Conservation (phyloP, 1,139 yeast genomes). For the Kodamaea fungicola region DNA sequence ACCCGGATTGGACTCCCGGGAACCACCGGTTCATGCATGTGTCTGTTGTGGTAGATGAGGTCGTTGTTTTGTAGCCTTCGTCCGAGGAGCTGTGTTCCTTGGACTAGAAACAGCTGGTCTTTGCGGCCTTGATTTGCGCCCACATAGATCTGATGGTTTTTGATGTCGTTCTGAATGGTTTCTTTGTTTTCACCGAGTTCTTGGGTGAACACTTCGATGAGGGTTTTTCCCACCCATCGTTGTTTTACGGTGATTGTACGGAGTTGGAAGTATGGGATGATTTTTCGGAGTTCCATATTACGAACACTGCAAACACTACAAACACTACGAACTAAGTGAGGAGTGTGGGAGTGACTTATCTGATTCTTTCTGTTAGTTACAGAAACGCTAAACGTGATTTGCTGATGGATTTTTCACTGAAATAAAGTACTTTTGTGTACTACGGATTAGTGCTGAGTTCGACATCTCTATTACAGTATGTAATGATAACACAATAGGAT, state of each 20-base stretch:
- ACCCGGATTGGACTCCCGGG: constrained; percentile 20
- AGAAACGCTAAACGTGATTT: no score
- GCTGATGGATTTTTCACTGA: no score
- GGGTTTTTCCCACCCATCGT: constrained; percentile 47
- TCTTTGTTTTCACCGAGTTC: constrained; percentile 43
- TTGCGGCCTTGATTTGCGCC: constrained; percentile 25
- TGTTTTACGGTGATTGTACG: constrained; percentile 43
- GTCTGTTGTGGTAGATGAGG: constrained; percentile 42
- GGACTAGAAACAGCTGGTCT: constrained; percentile 14
- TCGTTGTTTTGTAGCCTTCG: constrained; percentile 46
- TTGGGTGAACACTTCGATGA: constrained; percentile 36
- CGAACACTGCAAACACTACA: background rate
- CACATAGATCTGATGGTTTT: constrained; percentile 24
- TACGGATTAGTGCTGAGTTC: no score
- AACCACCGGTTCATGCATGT: constrained; percentile 64
- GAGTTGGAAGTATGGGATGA: constrained; percentile 42
- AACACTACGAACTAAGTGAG: background rate
- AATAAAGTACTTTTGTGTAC: no score
- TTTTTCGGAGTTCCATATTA: constrained; percentile 28
- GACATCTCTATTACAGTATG: no score
- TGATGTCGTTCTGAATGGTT: constrained; percentile 23
- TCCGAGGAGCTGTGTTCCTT: constrained; percentile 22
- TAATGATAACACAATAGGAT: no score
- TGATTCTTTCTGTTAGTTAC: background rate
- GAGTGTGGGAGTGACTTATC: background rate